Percentiles rank a stretch among this genome's conserved stretches.
phyloP scores from a whole-genome alignment of 805 yeast species.

The Metschnikowia chrysomelidarum region DNA sequence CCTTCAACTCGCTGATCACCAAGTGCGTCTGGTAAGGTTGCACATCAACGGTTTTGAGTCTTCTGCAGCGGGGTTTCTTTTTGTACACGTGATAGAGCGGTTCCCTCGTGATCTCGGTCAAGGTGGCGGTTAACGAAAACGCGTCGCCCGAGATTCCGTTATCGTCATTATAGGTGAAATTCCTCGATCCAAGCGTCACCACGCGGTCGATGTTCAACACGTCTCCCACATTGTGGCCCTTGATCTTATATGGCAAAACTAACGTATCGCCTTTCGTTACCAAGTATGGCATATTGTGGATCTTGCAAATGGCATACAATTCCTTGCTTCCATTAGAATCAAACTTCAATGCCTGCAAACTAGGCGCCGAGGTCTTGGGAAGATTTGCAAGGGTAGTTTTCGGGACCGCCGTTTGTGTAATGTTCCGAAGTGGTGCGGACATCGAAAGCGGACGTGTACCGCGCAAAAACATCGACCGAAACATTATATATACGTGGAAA shows the following conservation, averaged over 20 bases:
- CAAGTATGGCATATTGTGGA: conserved; percentile 81
- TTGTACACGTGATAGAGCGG: conserved; percentile 58
- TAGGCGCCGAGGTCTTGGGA: conserved; percentile 24
- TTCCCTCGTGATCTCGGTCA: conserved; percentile 81
- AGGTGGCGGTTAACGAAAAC: conserved; percentile 68
- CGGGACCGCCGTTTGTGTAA: background rate
- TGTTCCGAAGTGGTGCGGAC: conserved; percentile 11
- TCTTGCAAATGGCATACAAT: conserved; percentile 76
- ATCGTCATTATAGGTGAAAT: conserved; percentile 59
- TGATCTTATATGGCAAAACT: conserved; percentile 73
- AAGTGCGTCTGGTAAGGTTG: conserved; percentile 77
- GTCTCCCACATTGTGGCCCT: conserved; percentile 81
- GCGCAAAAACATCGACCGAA: conserved; percentile 10
- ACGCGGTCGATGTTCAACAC: conserved; percentile 71
- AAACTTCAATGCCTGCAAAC: conserved; percentile 61
- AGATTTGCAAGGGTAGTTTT: background rate
- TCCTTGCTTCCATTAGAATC: conserved; percentile 52
- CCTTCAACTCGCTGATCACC: conserved; percentile 67
- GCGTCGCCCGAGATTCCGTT: conserved; percentile 46
- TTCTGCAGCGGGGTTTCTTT: conserved; percentile 73
- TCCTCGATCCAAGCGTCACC: conserved; percentile 79
- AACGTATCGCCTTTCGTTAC: conserved; percentile 90
- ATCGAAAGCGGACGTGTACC: conserved; percentile 13
- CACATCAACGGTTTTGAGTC: conserved; percentile 70
- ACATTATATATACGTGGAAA: conserved; percentile 10